Evolutionary conservation across 2,329 filamentous ascomycete species (phyloP), one percentile per base, ranked within the genome.

Genomic region (Penicillium sp.): DNA sequence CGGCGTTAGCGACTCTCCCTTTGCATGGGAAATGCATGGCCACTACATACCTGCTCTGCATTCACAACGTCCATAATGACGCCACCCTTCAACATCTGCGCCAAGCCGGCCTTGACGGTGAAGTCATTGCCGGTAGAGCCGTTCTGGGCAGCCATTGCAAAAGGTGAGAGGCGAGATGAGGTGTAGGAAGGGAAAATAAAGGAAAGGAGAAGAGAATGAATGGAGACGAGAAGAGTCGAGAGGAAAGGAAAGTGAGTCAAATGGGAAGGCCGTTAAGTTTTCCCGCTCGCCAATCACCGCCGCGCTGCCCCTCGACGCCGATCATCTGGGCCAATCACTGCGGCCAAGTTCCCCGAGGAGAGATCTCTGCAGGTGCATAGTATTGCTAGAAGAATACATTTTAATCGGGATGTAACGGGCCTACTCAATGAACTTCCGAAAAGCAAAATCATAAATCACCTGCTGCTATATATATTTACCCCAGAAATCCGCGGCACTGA

Each of bases 1-100:
- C 3, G 27, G 32, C 41, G 17, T 31, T 32, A 6, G 25, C 11
- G 4, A n/a, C 11, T 6, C 6, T 6, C 4, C 11, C 4, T 7
- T 6, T 7, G 5, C 10, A 27, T n/a, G 4, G 11, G 5, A 13
- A n/a, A n/a, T 6, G 10, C 25, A n/a, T 17, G 6, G 10, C 11
- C 13, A 6, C n/a, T 2, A 32, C 57, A 41, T 65, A 81, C 81
- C 74, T 87, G 90, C 63, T 87, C 86, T 17, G 89, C 87, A 67
- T 91, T 87, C 50, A 94, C 88, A 43, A 97, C 93, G 70, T 98
- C 93, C 93, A 98, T 98, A 71, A 98, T 98, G 53, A 98, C 93
- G 60, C 93, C 93, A 65, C 93, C 93, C 78, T 97, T 96, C 71
- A 97, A 76, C 93, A 98, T 98, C 70, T 94, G 86, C 16, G 93